Base-by-base conservation (phyloP, 441 rosid species). In the Capsella rubella region DNA sequence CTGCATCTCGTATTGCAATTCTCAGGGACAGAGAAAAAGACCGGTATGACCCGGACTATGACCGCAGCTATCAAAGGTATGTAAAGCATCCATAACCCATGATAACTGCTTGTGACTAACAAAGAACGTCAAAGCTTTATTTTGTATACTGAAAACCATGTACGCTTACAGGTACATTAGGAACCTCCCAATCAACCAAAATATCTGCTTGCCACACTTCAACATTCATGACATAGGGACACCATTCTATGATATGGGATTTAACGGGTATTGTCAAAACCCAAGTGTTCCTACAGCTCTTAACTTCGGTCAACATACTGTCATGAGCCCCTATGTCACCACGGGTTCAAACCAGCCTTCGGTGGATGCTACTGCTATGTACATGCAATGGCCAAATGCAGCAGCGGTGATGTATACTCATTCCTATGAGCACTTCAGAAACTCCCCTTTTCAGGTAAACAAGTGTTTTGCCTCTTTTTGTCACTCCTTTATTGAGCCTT, bases 1-100 rank as follows among this genome's bases (percentile, higher is more conserved):
- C 75, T 49, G 63, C 86, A 8, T 88, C 90, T 72, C 87, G 93
- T 69, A 88, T 92, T 66, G 98, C 98, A 68, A 89, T 92, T 78
- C 86, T 95, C 64, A 88, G 89, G 78, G 98, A 95, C 72, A 84
- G 86, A 78, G 98, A 91, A 84, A 95, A 90, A 77, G 99, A 95
- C 80, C 96, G 92, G 29, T 82, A 74, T 55, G 99, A 93, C 80
- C 98, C 99, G 45, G 98, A 95, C 82, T 95, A 89, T 82, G 97
- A 95, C 77, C 87, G 98, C 46, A 95, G 89, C 73, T 89, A 92
- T 59, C 84, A 85, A 37, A 91, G 96, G 99, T 95, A 76, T 66
- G 69, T 57, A 60, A 35, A 34, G 31, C 45, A 63, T 12, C n/a
- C 8, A 8, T 56, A 15, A 15, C 8, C 8, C 43, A 56, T 2